Evolutionary conservation across 1,139 yeast species (phyloP), one percentile per base, ranked within the genome.

Genomic region (Hansenula anomala): DNA sequence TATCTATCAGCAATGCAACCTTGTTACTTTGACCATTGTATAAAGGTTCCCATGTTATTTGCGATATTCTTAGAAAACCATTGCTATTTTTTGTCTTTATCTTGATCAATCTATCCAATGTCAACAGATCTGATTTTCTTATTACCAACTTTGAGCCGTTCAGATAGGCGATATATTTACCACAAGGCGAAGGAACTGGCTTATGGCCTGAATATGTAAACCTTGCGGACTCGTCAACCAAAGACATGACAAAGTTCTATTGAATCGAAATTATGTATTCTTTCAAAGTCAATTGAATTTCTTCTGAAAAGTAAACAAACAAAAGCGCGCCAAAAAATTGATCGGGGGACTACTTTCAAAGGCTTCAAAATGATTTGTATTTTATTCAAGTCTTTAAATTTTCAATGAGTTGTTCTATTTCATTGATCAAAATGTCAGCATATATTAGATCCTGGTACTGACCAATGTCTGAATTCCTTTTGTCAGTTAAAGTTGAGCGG

Each of bases 41-140:
- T 4, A 17, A 2, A 1, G 48, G 52, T 22, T 46, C 51, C 52
- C 52, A 49, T 4, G 30, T 6, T 4, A 49, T 30, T 38, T 47
- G 50, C 26, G 46, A 33, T 3, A 49, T 39, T 27, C 40, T 44
- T 12, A 39, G 20, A 23, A 38, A 46, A 5, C 13, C 19, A 7
- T 6, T 2, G 27, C 3, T 36, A 20, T 3, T 43, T 32, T 3
- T 36, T 14, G 5, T 43, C 22, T 17, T 43, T 3, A 32, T 2
- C 13, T 24, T 24, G 5, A 37, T 14, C 44, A 32, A 6, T 39
- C 16, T 11, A 41, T 19, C 17, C 17, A 24, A 13, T 9, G 43
- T 45, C n/a, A 48, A 36, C 2, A 44, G 33, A n/a, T 33, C 30
- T 7, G 47, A 15, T 5, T 40, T 38, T 20, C 51, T 31, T 28